Evolutionary conservation across 1,284 basidiomycete species (phyloP), one percentile per base, ranked within the genome.

Genomic region (Cryptococcus sp.): DNA sequence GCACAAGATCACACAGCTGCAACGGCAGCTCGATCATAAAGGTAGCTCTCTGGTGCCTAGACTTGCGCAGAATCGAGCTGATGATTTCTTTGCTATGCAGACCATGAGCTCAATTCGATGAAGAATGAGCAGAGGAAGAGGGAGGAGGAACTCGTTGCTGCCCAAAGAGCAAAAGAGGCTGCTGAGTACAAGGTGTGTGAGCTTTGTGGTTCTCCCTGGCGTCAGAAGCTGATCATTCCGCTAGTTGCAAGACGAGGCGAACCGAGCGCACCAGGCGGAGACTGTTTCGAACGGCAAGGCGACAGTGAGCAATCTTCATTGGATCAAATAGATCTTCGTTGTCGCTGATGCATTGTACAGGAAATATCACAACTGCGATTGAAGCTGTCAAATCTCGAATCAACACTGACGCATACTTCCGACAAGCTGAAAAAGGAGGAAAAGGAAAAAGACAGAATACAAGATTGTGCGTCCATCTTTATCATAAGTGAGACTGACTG

Each of bases 61-160:
- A 5, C 22, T 19, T 47, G 47, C 20, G 11, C 20, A 39, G 15
- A 16, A 41, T 40, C 31, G 31, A 35, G 55, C 40, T 41, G 27
- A 40, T 45, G 13, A 20, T 20, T 11, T 39, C 11, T 40, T 51
- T 51, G 38, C 3, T 51, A n/a, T 19, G 0, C 50, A 78, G 76
- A 75, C 54, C 62, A 64, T 23, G 70, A 76, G 50, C 54, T 78
- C 22, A 62, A 63, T 13, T 75, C 73, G 1, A 59, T 75, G 15
- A 60, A 72, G 45, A 75, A 75, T 54, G 76, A 78, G 56, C 65
- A 71, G 49, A 58, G 55, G 31, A 78, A 76, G 65, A 68, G 65
- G 40, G 57, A 60, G 8, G 71, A 72, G 19, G 59, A 70, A 10
- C 55, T 71, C 2, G 56, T 27, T 0, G 72, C 72, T 31, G 62